Base-by-base conservation (phyloP, 2,329 filamentous ascomycete species). In the Helminthosporium solani region DNA sequence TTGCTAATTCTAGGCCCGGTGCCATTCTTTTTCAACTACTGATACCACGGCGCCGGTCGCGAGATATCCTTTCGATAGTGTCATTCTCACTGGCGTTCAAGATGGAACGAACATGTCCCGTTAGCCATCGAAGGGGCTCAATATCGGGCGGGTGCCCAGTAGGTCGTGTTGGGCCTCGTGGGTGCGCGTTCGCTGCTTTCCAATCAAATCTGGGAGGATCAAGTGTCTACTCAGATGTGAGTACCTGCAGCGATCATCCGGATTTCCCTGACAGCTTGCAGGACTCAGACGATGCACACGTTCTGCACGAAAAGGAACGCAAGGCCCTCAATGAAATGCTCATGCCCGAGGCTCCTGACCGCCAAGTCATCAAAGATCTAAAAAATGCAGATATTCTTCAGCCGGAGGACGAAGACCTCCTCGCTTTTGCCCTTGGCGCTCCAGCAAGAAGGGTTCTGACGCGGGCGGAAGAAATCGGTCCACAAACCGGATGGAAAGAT, bases 381-480 rank as follows among this genome's bases (percentile, higher is more conserved):
- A 75, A 73, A 42, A 74, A 77, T 46, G 71, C 79, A 27, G 78
- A 80, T 49, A 58, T 67, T 9, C 68, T 80, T 8, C 75, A 74
- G 33, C 75, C 70, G 3, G 66, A 63, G 38, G 76, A 79, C 47
- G 70, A 75, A n/a, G 75, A 78, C 40, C 60, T 80, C 2, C 66
- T 80, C 1, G 78, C 77, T 5, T 68, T 77, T 2, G 77, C 78
- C 0, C 68, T 80, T 3, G 77, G 78, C 1, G 77, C 78, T 0
- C 78, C 78, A 1, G 77, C 76, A 16, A 71, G 78, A 8, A 76
- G 79, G 48, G 77, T 81, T 1, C 74, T 80, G 43, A 61, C 76
- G 21, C 64, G 78, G 35, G 77, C 78, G 5, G 76, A 80, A 51
- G 73, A 78, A 21, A 74, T 80, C 14, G 77, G 78, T 0, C 67